Evolutionary conservation across 202 grass and related monocot genomes (phyloP).

Genomic region (Eragrostis tef): DNA sequence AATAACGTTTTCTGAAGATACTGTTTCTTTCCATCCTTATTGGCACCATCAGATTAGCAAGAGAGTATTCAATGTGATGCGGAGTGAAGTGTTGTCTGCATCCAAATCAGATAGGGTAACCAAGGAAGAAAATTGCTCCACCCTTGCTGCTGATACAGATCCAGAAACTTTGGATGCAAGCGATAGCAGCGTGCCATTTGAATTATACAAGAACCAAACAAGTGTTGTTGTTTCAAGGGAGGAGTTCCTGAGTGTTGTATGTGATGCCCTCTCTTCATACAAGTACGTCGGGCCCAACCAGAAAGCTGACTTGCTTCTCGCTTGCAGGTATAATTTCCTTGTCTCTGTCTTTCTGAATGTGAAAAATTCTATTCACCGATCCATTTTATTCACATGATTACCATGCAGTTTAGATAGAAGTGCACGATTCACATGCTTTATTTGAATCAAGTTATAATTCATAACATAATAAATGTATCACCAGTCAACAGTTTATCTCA

Average conservation of each 20-base stretch:
- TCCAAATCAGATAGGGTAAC: conserved; percentile 39
- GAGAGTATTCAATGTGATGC: conserved; percentile 83
- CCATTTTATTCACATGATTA: neutral
- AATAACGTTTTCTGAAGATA: neutral
- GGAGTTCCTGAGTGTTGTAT: conserved; percentile 72
- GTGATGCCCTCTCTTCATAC: conserved; percentile 75
- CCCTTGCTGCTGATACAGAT: conserved; percentile 12
- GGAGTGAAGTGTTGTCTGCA: conserved; percentile 50
- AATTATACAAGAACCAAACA: conserved; percentile 92
- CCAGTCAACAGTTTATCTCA: conserved; percentile 17
- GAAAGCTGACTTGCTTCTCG: conserved; percentile 84
- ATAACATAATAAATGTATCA: neutral
- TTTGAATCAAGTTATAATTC: conserved; percentile 28
- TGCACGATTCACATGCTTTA: conserved; percentile 17
- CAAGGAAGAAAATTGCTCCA: conserved; percentile 35
- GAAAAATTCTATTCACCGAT: conserved; percentile 6
- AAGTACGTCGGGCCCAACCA: conserved; percentile 96
- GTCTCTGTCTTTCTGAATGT: neutral
- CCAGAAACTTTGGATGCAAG: conserved; percentile 47
- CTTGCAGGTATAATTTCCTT: conserved; percentile 71
- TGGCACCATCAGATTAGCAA: conserved; percentile 78
- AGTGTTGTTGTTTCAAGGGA: conserved; percentile 75
- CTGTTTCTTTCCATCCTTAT: neutral
- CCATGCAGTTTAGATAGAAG: conserved; percentile 20
- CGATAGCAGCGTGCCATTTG: conserved; percentile 59